Evolutionary conservation across 768 basidiomycete genomes (phyloP).

Genomic region (Pulveroboletus sp.): DNA sequence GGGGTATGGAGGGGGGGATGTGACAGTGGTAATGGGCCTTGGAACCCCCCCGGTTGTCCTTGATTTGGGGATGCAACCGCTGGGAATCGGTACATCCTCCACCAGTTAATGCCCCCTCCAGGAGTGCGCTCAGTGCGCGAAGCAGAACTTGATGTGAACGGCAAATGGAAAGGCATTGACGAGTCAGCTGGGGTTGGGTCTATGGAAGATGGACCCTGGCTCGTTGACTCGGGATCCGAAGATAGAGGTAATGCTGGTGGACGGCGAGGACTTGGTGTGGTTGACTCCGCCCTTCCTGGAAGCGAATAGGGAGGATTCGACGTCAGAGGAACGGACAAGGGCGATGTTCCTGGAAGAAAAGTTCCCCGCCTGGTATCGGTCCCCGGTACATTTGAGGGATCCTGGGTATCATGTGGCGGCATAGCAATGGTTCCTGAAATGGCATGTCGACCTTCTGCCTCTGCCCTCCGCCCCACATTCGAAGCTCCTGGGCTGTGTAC

Average conservation of each 20-base stretch:
- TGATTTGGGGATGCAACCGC: constrained; percentile 48
- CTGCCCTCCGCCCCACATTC: constrained; percentile 15
- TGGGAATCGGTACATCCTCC: constrained; percentile 82
- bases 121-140: constrained; percentile 37
- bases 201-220: constrained; percentile 1
- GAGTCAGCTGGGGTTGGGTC: constrained; percentile 14
- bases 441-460: constrained; percentile 14
- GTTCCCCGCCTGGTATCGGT: constrained; percentile 6
- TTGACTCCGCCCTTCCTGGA: constrained; percentile 1
- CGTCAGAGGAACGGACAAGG: constrained; percentile 7
- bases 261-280: constrained; percentile 2
- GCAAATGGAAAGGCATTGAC: constrained; percentile 31
- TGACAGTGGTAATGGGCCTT: constrained; percentile 22
- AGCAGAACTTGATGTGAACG: constrained; percentile 28
- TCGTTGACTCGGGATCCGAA: not conserved
- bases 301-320: constrained; percentile 6
- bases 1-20: constrained; percentile 20
- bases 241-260: constrained; percentile 1
- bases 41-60: constrained; percentile 15
- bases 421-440: constrained; percentile 25
- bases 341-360: constrained; percentile 14
- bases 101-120: constrained; percentile 66
- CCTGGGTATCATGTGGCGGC: constrained; percentile 15
- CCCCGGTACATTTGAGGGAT: constrained; percentile 23
- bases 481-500: constrained; percentile 21